Conservation (phyloP, 768 basidiomycete genomes). For the Panaeolus cyanescens region DNA sequence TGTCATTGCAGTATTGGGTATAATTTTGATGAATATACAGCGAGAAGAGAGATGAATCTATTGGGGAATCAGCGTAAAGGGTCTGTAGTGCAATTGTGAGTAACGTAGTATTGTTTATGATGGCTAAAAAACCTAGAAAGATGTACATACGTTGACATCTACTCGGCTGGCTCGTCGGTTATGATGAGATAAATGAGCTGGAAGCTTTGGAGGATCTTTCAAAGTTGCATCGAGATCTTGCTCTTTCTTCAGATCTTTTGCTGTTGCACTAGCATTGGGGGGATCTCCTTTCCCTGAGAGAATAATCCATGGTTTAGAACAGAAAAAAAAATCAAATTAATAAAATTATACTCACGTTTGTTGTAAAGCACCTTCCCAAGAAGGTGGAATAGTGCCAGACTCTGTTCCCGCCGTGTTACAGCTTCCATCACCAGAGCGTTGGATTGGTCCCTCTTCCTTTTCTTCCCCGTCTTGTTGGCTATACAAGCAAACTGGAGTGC, state of each 20-base stretch:
- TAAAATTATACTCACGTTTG: slow-evolving; percentile 63
- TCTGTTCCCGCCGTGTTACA: slow-evolving; percentile 83
- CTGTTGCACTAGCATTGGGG: slow-evolving; percentile 50
- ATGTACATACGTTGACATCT: slow-evolving; percentile 63
- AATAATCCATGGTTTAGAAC: neutral
- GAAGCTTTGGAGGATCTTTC: slow-evolving; percentile 57
- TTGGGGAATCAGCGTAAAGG: slow-evolving; percentile 82
- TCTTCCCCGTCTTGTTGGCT: slow-evolving; percentile 34
- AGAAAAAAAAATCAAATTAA: neutral
- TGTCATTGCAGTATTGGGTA: slow-evolving; percentile 74
- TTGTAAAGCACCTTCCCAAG: slow-evolving; percentile 95
- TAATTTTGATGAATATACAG: slow-evolving; percentile 96
- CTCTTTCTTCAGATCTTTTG: slow-evolving; percentile 66
- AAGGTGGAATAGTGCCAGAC: slow-evolving; percentile 86
- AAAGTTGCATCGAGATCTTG: slow-evolving; percentile 56
- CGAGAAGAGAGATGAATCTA: slow-evolving; percentile 88
- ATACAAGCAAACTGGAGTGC: slow-evolving; percentile 85
- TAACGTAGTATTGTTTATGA: neutral
- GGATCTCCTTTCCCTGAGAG: slow-evolving; percentile 74
- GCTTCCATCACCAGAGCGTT: slow-evolving; percentile 59
- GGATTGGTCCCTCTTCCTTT: slow-evolving; percentile 31
- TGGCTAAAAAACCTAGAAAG: neutral
- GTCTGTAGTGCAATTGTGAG: slow-evolving; percentile 39
- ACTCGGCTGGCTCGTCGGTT: slow-evolving; percentile 72
- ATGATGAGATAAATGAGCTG: slow-evolving; percentile 59